Conservation (phyloP, 345 rosid species). For the Gossypium ekmanianum region DNA sequence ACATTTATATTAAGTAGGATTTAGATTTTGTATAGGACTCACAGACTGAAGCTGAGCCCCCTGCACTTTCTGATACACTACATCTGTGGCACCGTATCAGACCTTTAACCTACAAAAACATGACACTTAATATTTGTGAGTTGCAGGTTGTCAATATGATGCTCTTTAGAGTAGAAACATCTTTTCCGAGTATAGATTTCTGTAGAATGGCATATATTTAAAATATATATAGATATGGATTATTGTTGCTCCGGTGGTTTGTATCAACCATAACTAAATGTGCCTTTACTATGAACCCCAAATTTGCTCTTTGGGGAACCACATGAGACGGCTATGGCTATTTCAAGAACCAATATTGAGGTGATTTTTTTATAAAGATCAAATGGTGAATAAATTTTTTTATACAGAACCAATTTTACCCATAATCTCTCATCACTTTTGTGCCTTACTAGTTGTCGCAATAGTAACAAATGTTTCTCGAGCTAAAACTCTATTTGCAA, state of each 20-base stretch:
- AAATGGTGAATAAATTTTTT: too few species aligned
- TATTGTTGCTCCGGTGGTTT: not conserved
- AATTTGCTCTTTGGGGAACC: too few species aligned
- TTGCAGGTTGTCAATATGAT: slow-evolving; percentile 12
- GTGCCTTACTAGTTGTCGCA: too few species aligned
- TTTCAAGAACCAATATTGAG: too few species aligned
- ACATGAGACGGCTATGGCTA: too few species aligned
- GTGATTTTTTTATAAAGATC: too few species aligned
- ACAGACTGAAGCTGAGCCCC: slow-evolving; percentile 8
- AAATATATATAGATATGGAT: not conserved
- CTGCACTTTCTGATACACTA: not conserved
- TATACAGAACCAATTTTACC: too few species aligned
- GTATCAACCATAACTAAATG: not conserved
- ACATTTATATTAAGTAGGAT: not conserved
- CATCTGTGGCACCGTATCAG: not conserved
- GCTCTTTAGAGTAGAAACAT: not conserved
- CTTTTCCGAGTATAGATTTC: not conserved
- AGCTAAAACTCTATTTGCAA: too few species aligned
- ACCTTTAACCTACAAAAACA: not conserved
- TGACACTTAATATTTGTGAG: not conserved
- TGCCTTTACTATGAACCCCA: too few species aligned
- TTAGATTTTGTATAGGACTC: slow-evolving; percentile 20
- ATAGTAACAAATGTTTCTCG: too few species aligned
- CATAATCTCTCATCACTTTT: too few species aligned
- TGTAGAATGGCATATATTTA: not conserved